Percentiles rank a stretch among this genome's conserved stretches.
Conservation (phyloP, 768 basidiomycete species). For the Mycena vulgaris region DNA sequence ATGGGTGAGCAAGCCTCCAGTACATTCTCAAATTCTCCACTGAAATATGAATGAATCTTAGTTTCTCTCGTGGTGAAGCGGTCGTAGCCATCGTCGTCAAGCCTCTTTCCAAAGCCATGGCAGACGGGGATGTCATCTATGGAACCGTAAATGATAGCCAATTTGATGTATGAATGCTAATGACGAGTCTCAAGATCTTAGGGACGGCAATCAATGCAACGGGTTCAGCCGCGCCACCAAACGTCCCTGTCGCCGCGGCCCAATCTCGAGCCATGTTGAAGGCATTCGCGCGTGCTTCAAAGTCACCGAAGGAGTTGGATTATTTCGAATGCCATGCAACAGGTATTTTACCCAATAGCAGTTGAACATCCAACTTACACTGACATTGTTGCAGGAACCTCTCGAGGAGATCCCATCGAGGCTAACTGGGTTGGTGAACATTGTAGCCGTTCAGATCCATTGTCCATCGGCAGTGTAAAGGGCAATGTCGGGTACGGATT, state of each 20-base stretch:
- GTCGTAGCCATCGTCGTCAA: conserved; percentile 57
- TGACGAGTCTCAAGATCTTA: conserved; percentile 50
- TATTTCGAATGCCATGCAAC: conserved; percentile 6
- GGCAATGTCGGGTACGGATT: too few species aligned
- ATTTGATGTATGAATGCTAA: background rate
- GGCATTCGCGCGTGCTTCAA: background rate
- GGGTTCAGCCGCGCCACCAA: background rate
- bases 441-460: too few species aligned
- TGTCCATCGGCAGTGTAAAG: too few species aligned
- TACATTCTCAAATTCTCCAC: background rate
- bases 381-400: too few species aligned
- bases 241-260: background rate
- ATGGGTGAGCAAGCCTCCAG: background rate
- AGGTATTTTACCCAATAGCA: too few species aligned
- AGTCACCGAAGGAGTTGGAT: background rate
- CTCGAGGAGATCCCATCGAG: too few species aligned
- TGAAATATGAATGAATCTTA: conserved; percentile 14
- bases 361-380: too few species aligned
- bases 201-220: conserved; percentile 53
- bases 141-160: conserved; percentile 45
- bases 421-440: too few species aligned
- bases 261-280: background rate
- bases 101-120: conserved; percentile 53
- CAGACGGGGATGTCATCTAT: conserved; percentile 58
- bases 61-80: conserved; percentile 58